A percentile compares a stretch with the other conserved stretches of the same genome.
Conservation (phyloP, 140 eudicot species). For the Artemisia princeps region DNA sequence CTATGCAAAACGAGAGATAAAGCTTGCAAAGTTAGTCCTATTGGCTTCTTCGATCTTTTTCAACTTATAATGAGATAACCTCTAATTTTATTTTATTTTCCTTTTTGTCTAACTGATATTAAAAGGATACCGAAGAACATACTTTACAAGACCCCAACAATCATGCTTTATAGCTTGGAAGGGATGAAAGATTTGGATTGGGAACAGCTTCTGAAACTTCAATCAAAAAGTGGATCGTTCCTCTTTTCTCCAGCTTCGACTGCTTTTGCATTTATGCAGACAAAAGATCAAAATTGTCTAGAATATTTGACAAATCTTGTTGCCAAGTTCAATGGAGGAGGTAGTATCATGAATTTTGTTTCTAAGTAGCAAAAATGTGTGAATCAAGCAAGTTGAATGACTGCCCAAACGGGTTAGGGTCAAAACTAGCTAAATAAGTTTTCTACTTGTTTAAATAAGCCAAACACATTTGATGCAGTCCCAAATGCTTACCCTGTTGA, state of each 20-base stretch:
- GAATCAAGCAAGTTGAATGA: too few species aligned
- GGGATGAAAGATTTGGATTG: conserved; percentile 24
- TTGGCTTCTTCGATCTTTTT: background rate
- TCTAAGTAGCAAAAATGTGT: background rate
- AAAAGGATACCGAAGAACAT: conserved; percentile 15
- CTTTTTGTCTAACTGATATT: background rate
- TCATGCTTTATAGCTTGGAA: conserved; percentile 25
- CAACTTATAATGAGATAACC: background rate
- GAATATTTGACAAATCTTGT: conserved; percentile 19
- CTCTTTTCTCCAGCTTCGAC: conserved; percentile 17
- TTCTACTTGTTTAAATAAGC: background rate
- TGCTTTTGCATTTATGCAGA: conserved; percentile 23
- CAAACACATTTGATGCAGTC: conserved; percentile 6
- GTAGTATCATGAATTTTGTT: conserved; percentile 3
- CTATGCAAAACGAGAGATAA: background rate
- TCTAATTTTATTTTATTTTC: background rate
- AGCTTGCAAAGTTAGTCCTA: background rate
- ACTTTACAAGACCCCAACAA: conserved; percentile 16
- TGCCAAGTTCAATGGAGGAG: conserved; percentile 19
- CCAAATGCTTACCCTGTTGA: conserved; percentile 15
- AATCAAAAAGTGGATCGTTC: conserved; percentile 12
- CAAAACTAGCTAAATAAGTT: background rate
- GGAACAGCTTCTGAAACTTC: conserved; percentile 17
- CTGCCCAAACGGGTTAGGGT: background rate
- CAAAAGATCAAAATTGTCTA: conserved; percentile 23